phyloP scores from a whole-genome alignment of 1,284 basidiomycete genomes.

The Sporisorium sorghi region DNA sequence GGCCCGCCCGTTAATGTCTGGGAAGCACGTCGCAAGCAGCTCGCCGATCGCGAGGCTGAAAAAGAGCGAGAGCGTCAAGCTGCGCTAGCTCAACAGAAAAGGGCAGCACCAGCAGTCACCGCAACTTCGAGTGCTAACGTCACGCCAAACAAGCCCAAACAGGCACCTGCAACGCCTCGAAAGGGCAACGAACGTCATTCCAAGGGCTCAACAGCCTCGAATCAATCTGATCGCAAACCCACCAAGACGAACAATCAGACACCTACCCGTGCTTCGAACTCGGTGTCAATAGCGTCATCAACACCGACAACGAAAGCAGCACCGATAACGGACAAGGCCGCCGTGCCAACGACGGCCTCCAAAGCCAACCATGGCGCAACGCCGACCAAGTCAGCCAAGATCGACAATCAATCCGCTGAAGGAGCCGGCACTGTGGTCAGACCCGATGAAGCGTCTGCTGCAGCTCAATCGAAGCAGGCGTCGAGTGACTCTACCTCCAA shows the following conservation, averaged over 20 bases:
- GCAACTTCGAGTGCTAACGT: constrained; percentile 1
- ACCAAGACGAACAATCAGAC: constrained; percentile 15
- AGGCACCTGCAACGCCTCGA: constrained; percentile 3
- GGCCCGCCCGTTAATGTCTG: constrained; percentile 51
- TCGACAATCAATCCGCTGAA: background rate
- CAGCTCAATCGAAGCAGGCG: background rate
- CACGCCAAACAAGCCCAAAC: constrained; percentile 7
- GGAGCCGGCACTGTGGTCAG: background rate
- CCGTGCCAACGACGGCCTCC: background rate
- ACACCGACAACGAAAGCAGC: constrained; percentile 6
- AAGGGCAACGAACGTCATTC: constrained; percentile 26
- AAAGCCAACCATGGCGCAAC: background rate
- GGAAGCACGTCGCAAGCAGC: constrained; percentile 53
- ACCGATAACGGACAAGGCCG: constrained; percentile 1
- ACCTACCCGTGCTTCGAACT: constrained; percentile 6
- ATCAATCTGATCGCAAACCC: constrained; percentile 13
- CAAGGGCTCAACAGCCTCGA: constrained; percentile 10
- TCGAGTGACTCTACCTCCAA: background rate
- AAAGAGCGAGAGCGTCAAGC: constrained; percentile 32
- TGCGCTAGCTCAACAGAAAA: constrained; percentile 16
- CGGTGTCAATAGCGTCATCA: constrained; percentile 21
- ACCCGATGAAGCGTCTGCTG: constrained; percentile 1
- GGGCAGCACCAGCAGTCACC: constrained; percentile 11
- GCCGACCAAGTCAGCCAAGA: background rate
- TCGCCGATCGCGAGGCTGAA: constrained; percentile 48